These are phyloP conservation scores for Neurospora sp. DNA, from an alignment of 495 filamentous ascomycete species.

Conservation along the genomic window DNA sequence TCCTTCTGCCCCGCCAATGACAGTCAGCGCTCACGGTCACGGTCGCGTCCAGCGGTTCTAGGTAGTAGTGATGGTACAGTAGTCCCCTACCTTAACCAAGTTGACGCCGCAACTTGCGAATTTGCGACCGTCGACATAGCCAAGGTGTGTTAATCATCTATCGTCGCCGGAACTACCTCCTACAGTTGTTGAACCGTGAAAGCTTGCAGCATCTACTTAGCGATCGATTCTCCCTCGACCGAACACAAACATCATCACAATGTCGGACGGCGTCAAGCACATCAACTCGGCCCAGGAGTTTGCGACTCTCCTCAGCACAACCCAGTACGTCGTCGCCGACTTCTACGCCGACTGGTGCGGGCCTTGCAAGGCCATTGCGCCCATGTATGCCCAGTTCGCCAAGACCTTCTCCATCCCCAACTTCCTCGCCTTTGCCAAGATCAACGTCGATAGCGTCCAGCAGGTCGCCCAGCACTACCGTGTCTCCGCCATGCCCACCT, in stretches of 20 bases:
- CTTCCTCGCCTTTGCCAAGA: conserved; percentile 48
- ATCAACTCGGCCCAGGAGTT: conserved; percentile 31
- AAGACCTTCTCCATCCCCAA: conserved; percentile 33
- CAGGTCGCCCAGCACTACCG: conserved; percentile 39
- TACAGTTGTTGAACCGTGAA: not conserved
- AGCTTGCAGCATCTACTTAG: not conserved
- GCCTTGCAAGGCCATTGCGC: conserved; percentile 57
- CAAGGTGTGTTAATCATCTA: not conserved
- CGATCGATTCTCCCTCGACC: not conserved
- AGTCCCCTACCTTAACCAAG: not conserved
- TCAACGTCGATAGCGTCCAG: conserved; percentile 46
- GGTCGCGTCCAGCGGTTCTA: not conserved
- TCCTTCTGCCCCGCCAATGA: not conserved
- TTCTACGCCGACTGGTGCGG: conserved; percentile 60
- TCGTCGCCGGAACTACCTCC: not conserved
- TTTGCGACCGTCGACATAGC: not conserved
- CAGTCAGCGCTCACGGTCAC: not conserved
- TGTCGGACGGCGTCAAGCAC: conserved; percentile 20
- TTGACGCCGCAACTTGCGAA: not conserved
- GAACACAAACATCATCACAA: conserved; percentile 1
- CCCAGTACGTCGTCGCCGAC: conserved; percentile 36
- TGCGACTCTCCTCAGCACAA: conserved; percentile 27
- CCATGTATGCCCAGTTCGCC: conserved; percentile 46
- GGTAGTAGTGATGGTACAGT: not conserved
- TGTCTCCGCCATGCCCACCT: conserved; percentile 66